phyloP scores from a whole-genome alignment of 345 rosid genomes.

The Boechera divaricarpa region DNA sequence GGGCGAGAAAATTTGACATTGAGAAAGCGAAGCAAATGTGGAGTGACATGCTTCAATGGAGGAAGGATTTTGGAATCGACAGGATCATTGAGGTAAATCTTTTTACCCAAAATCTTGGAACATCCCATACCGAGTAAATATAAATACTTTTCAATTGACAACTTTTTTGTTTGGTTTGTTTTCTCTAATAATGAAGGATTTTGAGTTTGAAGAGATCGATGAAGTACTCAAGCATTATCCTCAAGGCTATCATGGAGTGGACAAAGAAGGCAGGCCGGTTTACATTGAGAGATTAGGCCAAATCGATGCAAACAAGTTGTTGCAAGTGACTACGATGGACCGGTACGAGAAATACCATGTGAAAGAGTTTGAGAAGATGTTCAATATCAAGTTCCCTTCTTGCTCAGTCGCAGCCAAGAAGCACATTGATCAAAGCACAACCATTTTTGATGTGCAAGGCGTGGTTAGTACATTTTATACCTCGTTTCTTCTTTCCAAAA shows the following conservation, averaged over 20 bases:
- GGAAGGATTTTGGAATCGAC: conserved; percentile 82
- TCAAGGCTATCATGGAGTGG: conserved; percentile 97
- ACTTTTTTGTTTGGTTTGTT: background rate
- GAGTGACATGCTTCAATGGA: conserved; percentile 98
- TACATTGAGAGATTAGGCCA: conserved; percentile 95
- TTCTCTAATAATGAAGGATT: conserved; percentile 58
- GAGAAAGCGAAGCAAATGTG: conserved; percentile 99
- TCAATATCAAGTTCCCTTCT: conserved; percentile 83
- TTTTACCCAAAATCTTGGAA: conserved; percentile 10
- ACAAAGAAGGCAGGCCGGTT: conserved; percentile 92
- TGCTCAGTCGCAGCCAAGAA: conserved; percentile 90
- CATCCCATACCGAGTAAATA: background rate
- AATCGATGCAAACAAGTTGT: conserved; percentile 82
- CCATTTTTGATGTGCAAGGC: conserved; percentile 98
- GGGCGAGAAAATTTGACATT: conserved; percentile 88
- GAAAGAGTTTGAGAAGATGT: conserved; percentile 88
- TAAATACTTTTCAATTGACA: background rate
- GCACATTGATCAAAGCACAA: conserved; percentile 94
- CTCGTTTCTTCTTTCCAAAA: background rate
- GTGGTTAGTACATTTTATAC: conserved; percentile 62
- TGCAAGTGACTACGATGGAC: conserved; percentile 92
- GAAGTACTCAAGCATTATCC: conserved; percentile 88
- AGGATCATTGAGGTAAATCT: conserved; percentile 72
- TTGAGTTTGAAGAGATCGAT: conserved; percentile 79
- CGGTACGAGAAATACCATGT: conserved; percentile 90